A percentile compares a stretch with the other conserved stretches of the same genome.
Evolutionary conservation across 257 asterid genomes (phyloP).

Genomic region (Anisodus tanguticus): DNA sequence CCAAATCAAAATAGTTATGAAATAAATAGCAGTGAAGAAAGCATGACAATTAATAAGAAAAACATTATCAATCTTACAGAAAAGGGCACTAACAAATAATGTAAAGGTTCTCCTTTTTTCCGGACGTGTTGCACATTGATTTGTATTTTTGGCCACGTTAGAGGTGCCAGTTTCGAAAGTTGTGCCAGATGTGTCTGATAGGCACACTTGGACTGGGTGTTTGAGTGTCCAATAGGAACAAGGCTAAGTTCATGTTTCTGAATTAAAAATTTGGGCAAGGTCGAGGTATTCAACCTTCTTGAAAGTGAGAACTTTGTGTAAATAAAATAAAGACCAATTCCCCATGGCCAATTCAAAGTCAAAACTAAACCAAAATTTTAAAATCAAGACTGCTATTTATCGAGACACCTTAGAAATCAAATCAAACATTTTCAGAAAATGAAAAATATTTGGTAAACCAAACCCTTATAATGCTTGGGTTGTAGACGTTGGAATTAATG

Average conservation of each 20-base stretch:
- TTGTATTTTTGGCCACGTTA: not conserved
- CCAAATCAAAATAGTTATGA: no score
- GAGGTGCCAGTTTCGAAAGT: not conserved
- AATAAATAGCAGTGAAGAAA: not conserved
- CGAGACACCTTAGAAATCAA: not conserved
- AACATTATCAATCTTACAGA: no score
- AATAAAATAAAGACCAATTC: not conserved
- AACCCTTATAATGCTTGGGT: not conserved
- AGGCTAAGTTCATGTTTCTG: not conserved
- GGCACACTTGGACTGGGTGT: not conserved
- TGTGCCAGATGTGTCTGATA: conserved; percentile 5
- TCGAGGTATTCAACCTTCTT: not conserved
- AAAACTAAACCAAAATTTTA: not conserved
- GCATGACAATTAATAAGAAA: not conserved
- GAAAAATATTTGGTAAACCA: not conserved
- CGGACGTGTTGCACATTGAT: not conserved
- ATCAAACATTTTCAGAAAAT: conserved; percentile 5
- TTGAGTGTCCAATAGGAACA: not conserved
- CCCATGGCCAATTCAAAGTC: not conserved
- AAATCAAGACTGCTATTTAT: not conserved
- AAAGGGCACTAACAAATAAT: not conserved
- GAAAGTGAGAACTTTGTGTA: not conserved
- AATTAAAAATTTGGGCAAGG: not conserved
- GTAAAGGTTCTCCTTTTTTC: no score
- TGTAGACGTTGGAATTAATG: not conserved